phyloP scores from a whole-genome alignment of 345 rosid genomes.

The Ceriops decandra region DNA sequence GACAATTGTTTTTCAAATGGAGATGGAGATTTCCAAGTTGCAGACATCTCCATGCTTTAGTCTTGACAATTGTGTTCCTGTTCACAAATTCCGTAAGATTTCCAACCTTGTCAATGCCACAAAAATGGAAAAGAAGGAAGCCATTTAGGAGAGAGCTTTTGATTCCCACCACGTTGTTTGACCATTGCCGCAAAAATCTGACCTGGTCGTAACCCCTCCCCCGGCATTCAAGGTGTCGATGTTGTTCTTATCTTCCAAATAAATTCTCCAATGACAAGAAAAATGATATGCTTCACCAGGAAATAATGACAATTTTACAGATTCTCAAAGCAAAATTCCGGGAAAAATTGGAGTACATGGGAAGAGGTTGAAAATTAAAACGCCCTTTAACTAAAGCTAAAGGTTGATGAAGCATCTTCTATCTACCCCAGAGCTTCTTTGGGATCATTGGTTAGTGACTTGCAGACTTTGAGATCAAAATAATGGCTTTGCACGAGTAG shows the following conservation, averaged over 20 bases:
- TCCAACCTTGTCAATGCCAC: too few species aligned
- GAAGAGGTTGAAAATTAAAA: neutral
- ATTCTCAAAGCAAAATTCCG: neutral
- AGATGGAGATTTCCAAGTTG: neutral
- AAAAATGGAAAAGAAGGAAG: too few species aligned
- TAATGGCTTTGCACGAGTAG: slow-evolving; percentile 58
- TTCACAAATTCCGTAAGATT: too few species aligned
- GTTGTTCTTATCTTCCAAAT: too few species aligned
- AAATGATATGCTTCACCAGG: too few species aligned
- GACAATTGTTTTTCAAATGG: neutral
- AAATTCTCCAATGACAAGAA: too few species aligned
- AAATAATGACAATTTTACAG: neutral
- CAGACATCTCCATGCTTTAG: too few species aligned
- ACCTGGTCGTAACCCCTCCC: too few species aligned
- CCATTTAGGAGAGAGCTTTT: too few species aligned
- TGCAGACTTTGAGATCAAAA: slow-evolving; percentile 28
- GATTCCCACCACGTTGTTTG: too few species aligned
- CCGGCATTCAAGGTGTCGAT: too few species aligned
- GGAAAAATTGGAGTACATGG: neutral
- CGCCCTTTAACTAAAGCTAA: neutral
- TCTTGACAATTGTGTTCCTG: neutral
- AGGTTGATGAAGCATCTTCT: slow-evolving; percentile 1
- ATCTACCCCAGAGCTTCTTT: neutral
- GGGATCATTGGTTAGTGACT: slow-evolving; percentile 11
- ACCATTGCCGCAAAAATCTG: too few species aligned